phyloP scores from a whole-genome alignment of 495 filamentous ascomycete genomes.

The Collariella sp. region DNA sequence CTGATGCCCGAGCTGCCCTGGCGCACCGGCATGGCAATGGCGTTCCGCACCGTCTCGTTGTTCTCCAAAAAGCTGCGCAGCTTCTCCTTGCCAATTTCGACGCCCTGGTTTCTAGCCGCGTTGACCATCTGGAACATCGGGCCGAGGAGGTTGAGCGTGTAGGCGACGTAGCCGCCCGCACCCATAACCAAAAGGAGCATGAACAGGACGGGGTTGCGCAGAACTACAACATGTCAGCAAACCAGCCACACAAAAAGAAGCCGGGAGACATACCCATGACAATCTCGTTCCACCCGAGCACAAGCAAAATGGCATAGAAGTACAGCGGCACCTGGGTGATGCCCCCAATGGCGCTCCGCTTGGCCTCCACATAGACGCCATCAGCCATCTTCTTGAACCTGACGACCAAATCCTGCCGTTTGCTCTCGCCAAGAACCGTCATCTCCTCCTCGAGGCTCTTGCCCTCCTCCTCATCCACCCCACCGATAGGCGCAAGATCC shows the following conservation, averaged over 20 bases:
- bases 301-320: conserved; percentile 82
- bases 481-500: conserved; percentile 74
- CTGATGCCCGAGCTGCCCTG: conserved; percentile 41
- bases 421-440: conserved; percentile 81
- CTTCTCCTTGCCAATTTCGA: conserved; percentile 82
- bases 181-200: conserved; percentile 70
- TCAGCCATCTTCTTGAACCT: conserved; percentile 97
- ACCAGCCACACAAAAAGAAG: background rate
- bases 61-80: conserved; percentile 79
- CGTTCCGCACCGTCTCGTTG: conserved; percentile 69
- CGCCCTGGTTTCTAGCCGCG: conserved; percentile 74
- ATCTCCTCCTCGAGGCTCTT: conserved; percentile 93
- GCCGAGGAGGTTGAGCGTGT: conserved; percentile 87
- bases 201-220: conserved; percentile 90
- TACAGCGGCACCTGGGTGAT: conserved; percentile 91
- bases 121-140: conserved; percentile 92
- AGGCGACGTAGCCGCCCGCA: conserved; percentile 75
- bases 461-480: conserved; percentile 84
- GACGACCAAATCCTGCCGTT: conserved; percentile 80
- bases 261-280: conserved; percentile 60
- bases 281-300: conserved; percentile 96
- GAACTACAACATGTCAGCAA: conserved; percentile 51
- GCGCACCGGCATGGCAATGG: conserved; percentile 57
- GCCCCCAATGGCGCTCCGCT: conserved; percentile 89
- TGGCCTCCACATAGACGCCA: conserved; percentile 94